Percentiles rank a stretch among this genome's conserved stretches.
Conservation (phyloP, 169 alveolate species). For the Cyclospora cayetanensis region DNA sequence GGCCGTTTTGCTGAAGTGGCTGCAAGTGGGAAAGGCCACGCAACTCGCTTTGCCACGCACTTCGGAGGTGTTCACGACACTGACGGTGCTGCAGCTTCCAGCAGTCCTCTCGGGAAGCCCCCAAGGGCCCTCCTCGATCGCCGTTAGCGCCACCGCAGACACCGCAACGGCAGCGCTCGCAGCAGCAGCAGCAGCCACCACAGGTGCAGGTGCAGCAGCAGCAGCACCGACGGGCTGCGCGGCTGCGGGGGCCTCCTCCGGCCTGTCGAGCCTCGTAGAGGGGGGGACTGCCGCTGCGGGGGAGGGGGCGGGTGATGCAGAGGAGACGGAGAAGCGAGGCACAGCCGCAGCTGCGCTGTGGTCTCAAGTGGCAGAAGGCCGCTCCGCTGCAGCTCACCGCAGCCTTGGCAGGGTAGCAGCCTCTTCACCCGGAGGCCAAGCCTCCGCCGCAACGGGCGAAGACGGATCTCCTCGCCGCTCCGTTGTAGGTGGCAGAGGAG, state of each 20-base stretch:
- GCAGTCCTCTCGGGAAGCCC: background rate
- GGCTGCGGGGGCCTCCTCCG: background rate
- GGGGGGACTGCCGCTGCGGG: background rate
- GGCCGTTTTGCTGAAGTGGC: slow-evolving; percentile 54
- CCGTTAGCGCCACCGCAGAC: background rate
- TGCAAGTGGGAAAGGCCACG: slow-evolving; percentile 20
- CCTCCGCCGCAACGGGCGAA: background rate
- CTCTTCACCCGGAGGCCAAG: background rate
- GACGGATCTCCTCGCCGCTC: slow-evolving; percentile 10
- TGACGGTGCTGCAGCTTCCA: slow-evolving; percentile 32
- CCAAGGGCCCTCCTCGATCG: background rate
- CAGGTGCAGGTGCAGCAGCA: slow-evolving; percentile 20
- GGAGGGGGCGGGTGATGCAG: background rate
- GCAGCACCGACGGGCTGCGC: background rate
- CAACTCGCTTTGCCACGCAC: slow-evolving; percentile 49
- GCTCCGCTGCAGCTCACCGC: background rate
- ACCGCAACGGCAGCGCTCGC: background rate
- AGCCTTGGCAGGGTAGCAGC: too few species aligned
- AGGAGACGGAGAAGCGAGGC: slow-evolving; percentile 7
- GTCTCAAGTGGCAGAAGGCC: slow-evolving; percentile 26
- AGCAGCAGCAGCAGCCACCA: slow-evolving; percentile 33
- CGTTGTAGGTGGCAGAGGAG: background rate
- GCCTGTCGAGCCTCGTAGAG: background rate
- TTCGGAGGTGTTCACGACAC: background rate
- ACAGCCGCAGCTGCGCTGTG: slow-evolving; percentile 42